Evolutionary conservation across 2,329 filamentous ascomycete genomes (phyloP).

Genomic region (Ascochyta pisi): DNA sequence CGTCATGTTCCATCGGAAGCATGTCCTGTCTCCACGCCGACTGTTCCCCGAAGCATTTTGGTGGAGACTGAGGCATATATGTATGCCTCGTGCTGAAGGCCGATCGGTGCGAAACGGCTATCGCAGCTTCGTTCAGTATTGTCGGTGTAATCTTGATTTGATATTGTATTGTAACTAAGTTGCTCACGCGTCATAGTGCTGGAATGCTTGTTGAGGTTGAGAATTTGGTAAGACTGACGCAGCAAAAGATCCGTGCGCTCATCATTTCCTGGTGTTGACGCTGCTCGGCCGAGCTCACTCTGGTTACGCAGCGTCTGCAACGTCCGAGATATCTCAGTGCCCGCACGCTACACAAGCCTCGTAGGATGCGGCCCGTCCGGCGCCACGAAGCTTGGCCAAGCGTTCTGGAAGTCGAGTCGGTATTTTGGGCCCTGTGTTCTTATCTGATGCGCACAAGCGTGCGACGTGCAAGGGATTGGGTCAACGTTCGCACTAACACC

Average conservation of each 20-base stretch:
- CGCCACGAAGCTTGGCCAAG: constrained; percentile 12
- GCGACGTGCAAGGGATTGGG: too few species aligned
- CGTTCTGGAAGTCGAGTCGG: too few species aligned
- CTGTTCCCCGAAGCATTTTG: constrained; percentile 7
- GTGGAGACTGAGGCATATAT: constrained; percentile 13
- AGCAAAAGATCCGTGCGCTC: background rate
- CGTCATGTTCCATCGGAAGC: constrained; percentile 5
- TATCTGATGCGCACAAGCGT: too few species aligned
- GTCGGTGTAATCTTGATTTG: background rate
- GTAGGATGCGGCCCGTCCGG: constrained; percentile 8
- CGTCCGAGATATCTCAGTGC: background rate
- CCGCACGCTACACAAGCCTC: background rate
- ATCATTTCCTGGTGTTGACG: background rate
- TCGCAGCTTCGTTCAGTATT: background rate
- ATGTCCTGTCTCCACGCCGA: background rate
- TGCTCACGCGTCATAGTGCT: background rate
- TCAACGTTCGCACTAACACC: too few species aligned
- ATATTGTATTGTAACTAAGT: too few species aligned
- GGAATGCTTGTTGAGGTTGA: background rate
- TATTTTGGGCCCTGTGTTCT: too few species aligned
- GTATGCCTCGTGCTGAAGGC: background rate
- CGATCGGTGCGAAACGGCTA: background rate
- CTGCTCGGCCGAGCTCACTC: constrained; percentile 8
- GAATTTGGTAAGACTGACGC: background rate
- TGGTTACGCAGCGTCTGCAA: background rate